Conservation (phyloP, 2,329 filamentous ascomycete genomes). For the Xylariales sp. region DNA sequence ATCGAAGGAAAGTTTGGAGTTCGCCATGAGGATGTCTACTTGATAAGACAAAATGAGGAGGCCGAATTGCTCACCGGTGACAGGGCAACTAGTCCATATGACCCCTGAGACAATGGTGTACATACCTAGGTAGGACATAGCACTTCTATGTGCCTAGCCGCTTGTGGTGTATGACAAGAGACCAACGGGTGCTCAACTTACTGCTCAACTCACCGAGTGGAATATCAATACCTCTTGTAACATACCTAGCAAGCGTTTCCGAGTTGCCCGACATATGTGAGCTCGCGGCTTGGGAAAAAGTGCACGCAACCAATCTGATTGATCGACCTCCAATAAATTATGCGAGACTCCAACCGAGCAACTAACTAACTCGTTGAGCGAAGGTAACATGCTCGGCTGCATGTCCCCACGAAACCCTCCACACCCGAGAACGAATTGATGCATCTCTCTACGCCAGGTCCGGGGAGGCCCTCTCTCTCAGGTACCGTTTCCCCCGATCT, state of each 20-base stretch:
- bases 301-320: neutral
- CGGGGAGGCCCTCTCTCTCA: conserved; percentile 17
- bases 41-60: conserved; percentile 64
- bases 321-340: neutral
- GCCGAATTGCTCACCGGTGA: conserved; percentile 67
- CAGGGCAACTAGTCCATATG: conserved; percentile 63
- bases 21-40: conserved; percentile 70
- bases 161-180: neutral
- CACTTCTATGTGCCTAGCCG: neutral
- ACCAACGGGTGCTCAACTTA: too few relatives aligned
- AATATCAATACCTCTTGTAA: too few relatives aligned
- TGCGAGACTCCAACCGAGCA: neutral
- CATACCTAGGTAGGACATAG: too few relatives aligned
- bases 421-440: neutral
- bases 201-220: too few relatives aligned
- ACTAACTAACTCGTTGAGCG: neutral
- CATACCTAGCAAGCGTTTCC: neutral
- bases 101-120: conserved; percentile 52
- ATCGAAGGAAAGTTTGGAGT: conserved; percentile 70
- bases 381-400: neutral
- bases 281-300: neutral
- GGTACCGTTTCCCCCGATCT: conserved; percentile 4
- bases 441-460: conserved; percentile 13
- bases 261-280: neutral
- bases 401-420: neutral